These are phyloP conservation scores for Epichloe sylvatica DNA, from an alignment of 2,329 filamentous ascomycete species.

Conservation along the genomic window DNA sequence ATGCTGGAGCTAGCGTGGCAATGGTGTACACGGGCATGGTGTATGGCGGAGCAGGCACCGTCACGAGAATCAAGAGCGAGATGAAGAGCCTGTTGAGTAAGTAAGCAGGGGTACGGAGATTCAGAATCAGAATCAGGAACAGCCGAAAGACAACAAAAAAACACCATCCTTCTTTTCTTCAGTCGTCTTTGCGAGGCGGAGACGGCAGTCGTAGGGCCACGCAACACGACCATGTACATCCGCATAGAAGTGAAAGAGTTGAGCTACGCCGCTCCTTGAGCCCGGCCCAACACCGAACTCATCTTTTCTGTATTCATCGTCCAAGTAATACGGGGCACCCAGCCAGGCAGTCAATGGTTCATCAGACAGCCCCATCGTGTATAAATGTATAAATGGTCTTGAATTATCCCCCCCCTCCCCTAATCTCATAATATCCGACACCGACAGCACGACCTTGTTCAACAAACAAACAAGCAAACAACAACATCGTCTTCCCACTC, in stretches of 20 bases:
- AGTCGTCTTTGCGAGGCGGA: not conserved
- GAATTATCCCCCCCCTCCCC: not conserved
- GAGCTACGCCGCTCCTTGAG: not conserved
- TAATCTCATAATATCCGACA: not conserved
- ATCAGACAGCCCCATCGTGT: not conserved
- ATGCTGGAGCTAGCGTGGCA: constrained; percentile 78
- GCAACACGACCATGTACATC: not conserved
- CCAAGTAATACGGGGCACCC: too few species aligned
- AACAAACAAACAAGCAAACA: not conserved
- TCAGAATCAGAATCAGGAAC: not conserved
- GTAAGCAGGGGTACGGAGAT: not conserved
- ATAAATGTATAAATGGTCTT: not conserved
- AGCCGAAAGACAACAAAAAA: not conserved
- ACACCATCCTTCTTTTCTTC: not conserved
- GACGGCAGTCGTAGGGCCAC: not conserved
- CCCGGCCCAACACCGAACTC: not conserved
- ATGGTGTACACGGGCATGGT: constrained; percentile 76
- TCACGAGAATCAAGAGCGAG: constrained; percentile 52
- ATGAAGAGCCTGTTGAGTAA: constrained; percentile 28
- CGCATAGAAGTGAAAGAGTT: not conserved
- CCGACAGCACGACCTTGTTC: not conserved
- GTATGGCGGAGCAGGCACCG: constrained; percentile 49
- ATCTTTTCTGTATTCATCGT: too few species aligned
- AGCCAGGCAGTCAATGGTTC: not conserved
- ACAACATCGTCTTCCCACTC: too few species aligned